phyloP scores from a whole-genome alignment of 1,284 basidiomycete genomes.

The Cryptococcus jaspeensis region DNA sequence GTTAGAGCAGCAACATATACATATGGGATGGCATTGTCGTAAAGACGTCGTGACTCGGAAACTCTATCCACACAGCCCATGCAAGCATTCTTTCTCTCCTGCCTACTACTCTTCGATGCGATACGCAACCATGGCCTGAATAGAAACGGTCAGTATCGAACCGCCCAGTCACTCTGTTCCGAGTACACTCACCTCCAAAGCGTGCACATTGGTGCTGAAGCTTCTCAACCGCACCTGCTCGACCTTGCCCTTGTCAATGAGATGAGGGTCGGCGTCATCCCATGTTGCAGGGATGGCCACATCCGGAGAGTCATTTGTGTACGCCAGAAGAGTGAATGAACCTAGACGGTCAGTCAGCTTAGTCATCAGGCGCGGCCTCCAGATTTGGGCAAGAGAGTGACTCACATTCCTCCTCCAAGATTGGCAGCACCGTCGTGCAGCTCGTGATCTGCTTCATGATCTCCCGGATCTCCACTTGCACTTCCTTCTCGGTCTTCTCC shows the following conservation, averaged over 20 bases:
- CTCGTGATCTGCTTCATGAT: constrained; percentile 99
- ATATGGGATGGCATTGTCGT: not conserved
- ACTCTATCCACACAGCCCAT: too few species aligned
- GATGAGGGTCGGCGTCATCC: constrained; percentile 91
- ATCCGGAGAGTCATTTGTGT: constrained; percentile 72
- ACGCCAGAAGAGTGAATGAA: constrained; percentile 87
- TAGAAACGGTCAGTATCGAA: not conserved
- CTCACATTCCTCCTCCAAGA: constrained; percentile 89
- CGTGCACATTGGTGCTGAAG: constrained; percentile 87
- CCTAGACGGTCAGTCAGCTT: constrained; percentile 39
- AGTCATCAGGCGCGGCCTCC: not conserved
- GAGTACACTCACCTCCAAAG: constrained; percentile 63
- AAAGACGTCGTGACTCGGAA: not conserved
- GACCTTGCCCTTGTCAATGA: constrained; percentile 92
- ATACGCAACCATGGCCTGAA: constrained; percentile 50
- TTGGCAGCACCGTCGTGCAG: constrained; percentile 90
- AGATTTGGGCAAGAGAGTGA: constrained; percentile 39
- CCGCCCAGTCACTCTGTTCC: not conserved
- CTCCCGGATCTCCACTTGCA: constrained; percentile 94
- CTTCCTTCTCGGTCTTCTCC: constrained; percentile 70
- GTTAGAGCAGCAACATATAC: not conserved
- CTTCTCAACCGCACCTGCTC: constrained; percentile 90
- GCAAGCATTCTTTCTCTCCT: not conserved
- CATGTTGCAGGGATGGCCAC: constrained; percentile 70
- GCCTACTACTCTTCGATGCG: constrained; percentile 40